Percentiles rank a stretch among this genome's conserved stretches.
Evolutionary conservation across 768 basidiomycete genomes (phyloP).

Genomic region (Tylopilus sp.): DNA sequence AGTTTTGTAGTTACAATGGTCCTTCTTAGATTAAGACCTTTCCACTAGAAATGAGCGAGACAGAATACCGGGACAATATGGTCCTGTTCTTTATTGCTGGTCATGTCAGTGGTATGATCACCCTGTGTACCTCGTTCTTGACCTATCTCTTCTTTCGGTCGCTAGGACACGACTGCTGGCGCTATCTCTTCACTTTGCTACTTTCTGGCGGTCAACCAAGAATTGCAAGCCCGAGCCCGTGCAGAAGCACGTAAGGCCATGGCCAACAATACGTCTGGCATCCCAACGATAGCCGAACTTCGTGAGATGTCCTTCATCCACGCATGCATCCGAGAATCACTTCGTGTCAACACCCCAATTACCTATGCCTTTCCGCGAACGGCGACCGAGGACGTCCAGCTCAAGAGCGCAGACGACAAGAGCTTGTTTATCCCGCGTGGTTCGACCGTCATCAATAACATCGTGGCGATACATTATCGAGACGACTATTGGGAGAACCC

Average conservation of each 20-base stretch:
- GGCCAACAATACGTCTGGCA: background rate
- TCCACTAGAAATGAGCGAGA: background rate
- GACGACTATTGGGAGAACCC: background rate
- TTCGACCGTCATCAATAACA: background rate
- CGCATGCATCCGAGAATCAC: background rate
- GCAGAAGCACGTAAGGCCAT: background rate
- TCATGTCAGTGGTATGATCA: background rate
- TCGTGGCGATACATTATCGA: background rate
- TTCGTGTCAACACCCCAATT: background rate
- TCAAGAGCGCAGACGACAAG: background rate
- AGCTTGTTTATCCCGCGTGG: background rate
- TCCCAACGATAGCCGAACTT: background rate
- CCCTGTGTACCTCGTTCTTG: background rate
- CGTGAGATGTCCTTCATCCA: background rate
- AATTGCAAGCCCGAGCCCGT: background rate
- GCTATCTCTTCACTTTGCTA: background rate
- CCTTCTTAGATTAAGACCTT: background rate
- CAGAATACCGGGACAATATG: background rate
- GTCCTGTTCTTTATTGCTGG: background rate
- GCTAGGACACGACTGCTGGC: background rate
- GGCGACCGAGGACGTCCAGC: background rate
- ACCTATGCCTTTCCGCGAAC: background rate
- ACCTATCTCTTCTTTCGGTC: background rate
- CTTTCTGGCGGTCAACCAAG: background rate
- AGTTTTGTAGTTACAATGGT: background rate